Evolutionary conservation across 139 green algal species (phyloP).

Genomic region (Picochlorum sp.): DNA sequence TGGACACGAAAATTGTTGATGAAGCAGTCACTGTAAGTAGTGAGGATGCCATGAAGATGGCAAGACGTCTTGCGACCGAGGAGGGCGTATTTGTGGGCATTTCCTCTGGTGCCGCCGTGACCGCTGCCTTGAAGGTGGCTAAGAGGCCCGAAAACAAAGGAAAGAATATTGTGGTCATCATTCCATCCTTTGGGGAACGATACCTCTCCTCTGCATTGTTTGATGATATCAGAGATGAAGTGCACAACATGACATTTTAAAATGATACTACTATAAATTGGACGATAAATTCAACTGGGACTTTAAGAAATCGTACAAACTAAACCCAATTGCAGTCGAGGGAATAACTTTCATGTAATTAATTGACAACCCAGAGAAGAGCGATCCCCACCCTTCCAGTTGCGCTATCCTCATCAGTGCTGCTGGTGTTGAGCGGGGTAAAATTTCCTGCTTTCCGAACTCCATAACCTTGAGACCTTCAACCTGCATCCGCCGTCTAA

Average conservation of each 20-base stretch:
- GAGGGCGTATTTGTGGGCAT: constrained; percentile 64
- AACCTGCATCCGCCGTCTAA: constrained; percentile 87
- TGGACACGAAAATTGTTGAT: constrained; percentile 71
- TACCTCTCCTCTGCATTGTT: constrained; percentile 35
- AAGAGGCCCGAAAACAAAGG: constrained; percentile 43
- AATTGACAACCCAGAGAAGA: constrained; percentile 70
- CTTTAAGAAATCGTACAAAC: constrained; percentile 75
- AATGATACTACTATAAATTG: constrained; percentile 29
- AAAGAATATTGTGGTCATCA: constrained; percentile 52
- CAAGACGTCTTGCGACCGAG: constrained; percentile 50
- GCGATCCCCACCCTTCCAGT: constrained; percentile 31
- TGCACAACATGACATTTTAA: constrained; percentile 21
- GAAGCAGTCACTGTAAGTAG: constrained; percentile 68
- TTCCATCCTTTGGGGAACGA: constrained; percentile 53
- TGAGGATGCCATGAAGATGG: constrained; percentile 57
- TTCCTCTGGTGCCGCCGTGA: constrained; percentile 44
- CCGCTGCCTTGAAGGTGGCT: constrained; percentile 29
- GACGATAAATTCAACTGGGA: constrained; percentile 41
- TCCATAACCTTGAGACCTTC: constrained; percentile 11
- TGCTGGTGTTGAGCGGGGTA: constrained; percentile 27
- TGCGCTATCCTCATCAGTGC: constrained; percentile 40
- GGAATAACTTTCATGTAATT: constrained; percentile 96
- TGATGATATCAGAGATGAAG: constrained; percentile 21
- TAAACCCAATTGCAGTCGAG: constrained; percentile 88
- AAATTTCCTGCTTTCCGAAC: neutral